Base-by-base conservation (phyloP, 192 early-diverging fungal genomes). In the Irineochytrium annulatum region DNA sequence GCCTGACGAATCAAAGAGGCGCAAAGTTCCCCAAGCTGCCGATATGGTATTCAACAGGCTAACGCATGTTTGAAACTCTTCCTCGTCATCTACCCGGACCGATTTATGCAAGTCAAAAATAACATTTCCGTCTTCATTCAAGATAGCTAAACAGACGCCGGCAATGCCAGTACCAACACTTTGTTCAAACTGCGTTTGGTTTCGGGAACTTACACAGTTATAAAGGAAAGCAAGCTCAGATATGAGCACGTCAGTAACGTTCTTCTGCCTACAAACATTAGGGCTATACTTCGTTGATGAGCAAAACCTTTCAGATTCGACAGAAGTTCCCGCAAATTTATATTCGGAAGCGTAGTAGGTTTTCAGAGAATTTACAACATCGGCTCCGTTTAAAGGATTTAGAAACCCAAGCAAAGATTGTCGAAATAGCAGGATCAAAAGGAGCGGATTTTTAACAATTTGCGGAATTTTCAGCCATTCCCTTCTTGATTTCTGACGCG, bases 361-460 rank as follows among this genome's bases (percentile, higher is more conserved):
- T 37, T 19, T 59, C 58, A 81, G 52, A 20, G 39, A 44, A 27
- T 22, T n/a, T 3, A 35, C 57, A 24, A 81, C 57, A 24, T 77
- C 79, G 43, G 54, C 52, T 2, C 73, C 63, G 20, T 37, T 39
- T 2, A 75, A 57, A n/a, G 60, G 49, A 31, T 60, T 68, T 29
- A 72, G 33, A 35, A 57, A 73, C n/a, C 61, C 54, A 29, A 88
- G 43, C 0, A 85, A 33, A 34, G 79, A 83, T 64, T 92, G 88
- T 56, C 81, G 69, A 14, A 88, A 65, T 34, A 82, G 75, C 54
- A 84, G 69, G 44, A 92, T 61, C 34, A 88, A 89, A 1, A 85
- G 68, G 55, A 70, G 76, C 17, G 78, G 77, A 34, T 80, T 79
- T 24, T 73, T 67, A 14, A 91, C 69, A 20, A 76, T 60, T 16